Evolutionary conservation across 164 flowering plant species (phyloP), one percentile per base, ranked within the genome.

Genomic region (Macadamia integrifolia): DNA sequence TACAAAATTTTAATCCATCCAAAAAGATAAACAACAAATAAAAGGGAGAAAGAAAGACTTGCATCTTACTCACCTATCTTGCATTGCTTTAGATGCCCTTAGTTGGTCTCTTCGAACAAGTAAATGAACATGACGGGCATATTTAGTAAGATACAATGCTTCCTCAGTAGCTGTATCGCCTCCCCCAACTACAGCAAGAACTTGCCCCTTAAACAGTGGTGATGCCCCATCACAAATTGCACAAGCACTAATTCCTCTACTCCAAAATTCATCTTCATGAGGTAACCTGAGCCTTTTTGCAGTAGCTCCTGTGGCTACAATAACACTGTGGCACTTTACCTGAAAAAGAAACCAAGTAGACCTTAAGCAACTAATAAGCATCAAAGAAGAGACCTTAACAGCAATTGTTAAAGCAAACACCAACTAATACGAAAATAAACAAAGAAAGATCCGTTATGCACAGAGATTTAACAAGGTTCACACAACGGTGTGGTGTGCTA

Each of bases 151-250:
- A 81, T 94, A 94, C 50, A 92, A 32, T 53, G 99, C 99, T 79
- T 94, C 99, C 79, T 94, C 99, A 43, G 96, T 92, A 56, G 99
- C 99, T 60, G 99, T 92, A 82, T 94, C 97, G 66, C 99, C 97
- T 66, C 99, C 99, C 68, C 99, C 99, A 75, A 92, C 94, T 61
- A 94, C 99, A 62, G 96, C 98, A 76, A 94, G 92, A 69, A 85
- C 88, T 76, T 94, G 97, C 32, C 97, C 89, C 74, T 90, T 92
- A 67, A 88, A 94, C 31, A 92, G 70, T 5, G 99, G 99, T 46
- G 99, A 92, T 63, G 97, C 97, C 43, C 99, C 99, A 83, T 94
- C 99, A 83, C 97, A 94, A 40, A 92, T 92, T 74, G 99, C 99
- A 88, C 99, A 94, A 30, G 98, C 99, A 82, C 97, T 90, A 55